Conservation (phyloP, 2,329 filamentous ascomycete genomes). For the Aspergillus costaricaensis region DNA sequence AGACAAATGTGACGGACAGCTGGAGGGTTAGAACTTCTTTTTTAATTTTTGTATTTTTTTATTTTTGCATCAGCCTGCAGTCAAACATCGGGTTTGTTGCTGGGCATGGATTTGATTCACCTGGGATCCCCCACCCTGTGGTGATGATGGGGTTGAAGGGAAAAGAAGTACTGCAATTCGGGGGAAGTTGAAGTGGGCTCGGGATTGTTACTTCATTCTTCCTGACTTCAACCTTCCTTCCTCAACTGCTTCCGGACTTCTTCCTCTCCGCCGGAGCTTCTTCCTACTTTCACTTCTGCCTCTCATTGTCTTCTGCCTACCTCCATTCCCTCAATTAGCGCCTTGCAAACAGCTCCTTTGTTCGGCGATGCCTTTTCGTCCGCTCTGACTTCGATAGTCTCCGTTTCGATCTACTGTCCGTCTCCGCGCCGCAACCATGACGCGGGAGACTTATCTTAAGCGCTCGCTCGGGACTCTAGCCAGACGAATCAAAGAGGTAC, state of each 20-base stretch:
- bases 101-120: background rate
- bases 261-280: background rate
- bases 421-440: slow-evolving; percentile 30
- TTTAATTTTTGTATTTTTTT: no score
- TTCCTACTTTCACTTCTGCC: slow-evolving; percentile 2
- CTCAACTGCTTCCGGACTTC: background rate
- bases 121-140: background rate
- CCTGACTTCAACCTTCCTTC: background rate
- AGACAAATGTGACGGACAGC: background rate
- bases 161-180: background rate
- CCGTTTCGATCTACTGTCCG: slow-evolving; percentile 6
- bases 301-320: slow-evolving; percentile 13
- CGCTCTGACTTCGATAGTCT: background rate
- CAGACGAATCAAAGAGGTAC: slow-evolving; percentile 44
- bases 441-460: slow-evolving; percentile 45
- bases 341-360: background rate
- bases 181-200: background rate
- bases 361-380: slow-evolving; percentile 18
- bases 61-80: background rate
- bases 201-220: slow-evolving; percentile 7
- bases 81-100: background rate
- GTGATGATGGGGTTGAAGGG: background rate
- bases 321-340: slow-evolving; percentile 9
- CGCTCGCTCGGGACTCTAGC: slow-evolving; percentile 48
- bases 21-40: background rate